Evolutionary conservation across 1,284 basidiomycete species (phyloP).

Genomic region (Waitea zeae): DNA sequence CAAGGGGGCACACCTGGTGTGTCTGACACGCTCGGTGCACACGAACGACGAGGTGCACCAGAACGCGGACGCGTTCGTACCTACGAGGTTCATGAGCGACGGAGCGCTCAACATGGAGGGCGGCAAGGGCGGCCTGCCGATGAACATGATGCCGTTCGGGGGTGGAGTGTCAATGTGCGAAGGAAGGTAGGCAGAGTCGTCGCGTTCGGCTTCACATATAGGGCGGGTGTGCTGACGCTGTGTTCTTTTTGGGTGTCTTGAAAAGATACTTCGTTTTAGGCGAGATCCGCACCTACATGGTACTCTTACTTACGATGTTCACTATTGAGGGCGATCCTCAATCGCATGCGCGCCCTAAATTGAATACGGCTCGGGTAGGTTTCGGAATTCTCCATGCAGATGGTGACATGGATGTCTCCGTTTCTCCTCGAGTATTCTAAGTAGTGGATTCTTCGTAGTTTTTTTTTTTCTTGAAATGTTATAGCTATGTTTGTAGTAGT

Average conservation of each 20-base stretch:
- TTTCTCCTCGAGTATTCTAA: too few species aligned
- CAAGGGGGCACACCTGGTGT: slow-evolving; percentile 12
- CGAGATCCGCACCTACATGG: slow-evolving; percentile 5
- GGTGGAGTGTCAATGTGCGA: slow-evolving; percentile 12
- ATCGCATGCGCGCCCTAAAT: slow-evolving; percentile 2
- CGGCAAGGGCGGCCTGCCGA: slow-evolving; percentile 9
- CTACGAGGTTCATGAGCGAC: slow-evolving; percentile 8
- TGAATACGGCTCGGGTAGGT: slow-evolving; percentile 3
- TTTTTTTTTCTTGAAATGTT: too few species aligned
- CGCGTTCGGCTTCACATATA: slow-evolving; percentile 1
- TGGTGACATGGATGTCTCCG: slow-evolving; percentile 6
- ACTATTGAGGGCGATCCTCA: slow-evolving; percentile 5
- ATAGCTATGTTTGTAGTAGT: too few species aligned
- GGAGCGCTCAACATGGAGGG: slow-evolving; percentile 7
- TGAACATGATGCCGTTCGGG: slow-evolving; percentile 11
- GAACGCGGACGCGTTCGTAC: slow-evolving; percentile 5
- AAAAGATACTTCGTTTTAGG: slow-evolving; percentile 6
- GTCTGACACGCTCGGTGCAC: slow-evolving; percentile 10
- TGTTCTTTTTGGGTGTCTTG: background rate
- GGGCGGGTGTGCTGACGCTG: too few species aligned
- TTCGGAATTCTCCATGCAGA: slow-evolving; percentile 5
- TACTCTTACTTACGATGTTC: slow-evolving; percentile 3
- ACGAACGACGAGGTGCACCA: slow-evolving; percentile 10
- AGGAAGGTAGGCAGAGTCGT: slow-evolving; percentile 10
- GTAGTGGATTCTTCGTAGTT: too few species aligned